Evolutionary conservation across 495 filamentous ascomycete genomes (phyloP).

Genomic region (Penicillium mononematosum): DNA sequence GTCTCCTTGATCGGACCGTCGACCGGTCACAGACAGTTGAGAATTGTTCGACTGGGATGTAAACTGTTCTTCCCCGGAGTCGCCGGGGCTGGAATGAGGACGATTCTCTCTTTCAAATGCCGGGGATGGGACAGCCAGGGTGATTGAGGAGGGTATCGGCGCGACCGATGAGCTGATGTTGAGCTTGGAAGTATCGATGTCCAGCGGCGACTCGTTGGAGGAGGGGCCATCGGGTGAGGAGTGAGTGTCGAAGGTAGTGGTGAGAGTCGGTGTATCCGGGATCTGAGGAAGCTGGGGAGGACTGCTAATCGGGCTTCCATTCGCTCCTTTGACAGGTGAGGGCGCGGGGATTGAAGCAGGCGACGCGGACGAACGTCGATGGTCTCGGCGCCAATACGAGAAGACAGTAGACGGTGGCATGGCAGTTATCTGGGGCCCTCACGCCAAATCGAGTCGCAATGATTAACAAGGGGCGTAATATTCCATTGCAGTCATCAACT

Average conservation of each 20-base stretch:
- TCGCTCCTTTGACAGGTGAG: slow-evolving; percentile 21
- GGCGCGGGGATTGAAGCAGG: slow-evolving; percentile 31
- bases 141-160: slow-evolving; percentile 35
- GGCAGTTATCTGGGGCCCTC: slow-evolving; percentile 16
- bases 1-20: slow-evolving; percentile 32
- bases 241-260: slow-evolving; percentile 24
- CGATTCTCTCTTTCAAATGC: slow-evolving; percentile 29
- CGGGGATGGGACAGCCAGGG: slow-evolving; percentile 30
- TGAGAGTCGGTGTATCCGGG: slow-evolving; percentile 29
- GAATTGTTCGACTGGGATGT: slow-evolving; percentile 33
- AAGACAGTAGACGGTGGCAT: slow-evolving; percentile 50
- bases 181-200: slow-evolving; percentile 29
- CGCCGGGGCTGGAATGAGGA: slow-evolving; percentile 40
- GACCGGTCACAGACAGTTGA: slow-evolving; percentile 24
- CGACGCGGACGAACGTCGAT: slow-evolving; percentile 42
- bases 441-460: slow-evolving; percentile 6
- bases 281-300: slow-evolving; percentile 40
- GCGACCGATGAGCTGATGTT: slow-evolving; percentile 25
- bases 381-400: slow-evolving; percentile 51
- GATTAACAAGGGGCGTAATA: slow-evolving; percentile 13
- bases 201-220: slow-evolving; percentile 25
- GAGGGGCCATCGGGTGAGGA: slow-evolving; percentile 18
- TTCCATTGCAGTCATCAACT: slow-evolving; percentile 24
- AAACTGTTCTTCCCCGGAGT: slow-evolving; percentile 27
- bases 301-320: slow-evolving; percentile 25